These are phyloP conservation scores for Rhizomucor pusillus DNA, from an alignment of 371 early-diverging fungal genomes.

Conservation along the genomic window DNA sequence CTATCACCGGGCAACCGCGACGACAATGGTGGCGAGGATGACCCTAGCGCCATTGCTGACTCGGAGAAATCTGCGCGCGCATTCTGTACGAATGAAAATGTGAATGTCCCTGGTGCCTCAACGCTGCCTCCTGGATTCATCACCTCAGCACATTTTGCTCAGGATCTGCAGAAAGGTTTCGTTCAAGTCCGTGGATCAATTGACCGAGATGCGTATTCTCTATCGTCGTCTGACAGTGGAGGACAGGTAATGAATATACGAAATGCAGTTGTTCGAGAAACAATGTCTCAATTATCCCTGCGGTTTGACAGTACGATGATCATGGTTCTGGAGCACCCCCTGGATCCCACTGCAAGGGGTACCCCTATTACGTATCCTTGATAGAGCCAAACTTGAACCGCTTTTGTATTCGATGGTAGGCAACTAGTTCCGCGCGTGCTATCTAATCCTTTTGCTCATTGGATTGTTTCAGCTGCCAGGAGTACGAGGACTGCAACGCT, in stretches of 20 bases:
- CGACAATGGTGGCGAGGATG: slow-evolving; percentile 5
- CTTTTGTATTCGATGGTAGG: slow-evolving; percentile 46
- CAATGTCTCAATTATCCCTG: background rate
- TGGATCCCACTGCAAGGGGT: slow-evolving; percentile 28
- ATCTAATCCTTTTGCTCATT: background rate
- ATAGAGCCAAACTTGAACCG: slow-evolving; percentile 33
- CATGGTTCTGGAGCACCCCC: slow-evolving; percentile 22
- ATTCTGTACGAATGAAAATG: slow-evolving; percentile 22
- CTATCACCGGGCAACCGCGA: slow-evolving; percentile 23
- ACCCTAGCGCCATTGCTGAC: slow-evolving; percentile 26
- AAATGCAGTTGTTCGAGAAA: background rate
- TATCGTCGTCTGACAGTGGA: slow-evolving; percentile 39
- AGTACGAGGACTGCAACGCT: slow-evolving; percentile 29
- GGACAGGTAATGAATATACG: slow-evolving; percentile 35
- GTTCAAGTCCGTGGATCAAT: slow-evolving; percentile 51
- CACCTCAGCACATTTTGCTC: slow-evolving; percentile 29
- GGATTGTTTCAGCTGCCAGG: slow-evolving; percentile 19
- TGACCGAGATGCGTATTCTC: slow-evolving; percentile 31
- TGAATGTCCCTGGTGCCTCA: slow-evolving; percentile 19
- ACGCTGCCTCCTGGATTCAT: slow-evolving; percentile 47
- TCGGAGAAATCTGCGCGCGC: slow-evolving; percentile 35
- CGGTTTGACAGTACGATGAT: slow-evolving; percentile 26
- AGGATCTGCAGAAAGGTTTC: slow-evolving; percentile 20
- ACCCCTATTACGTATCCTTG: slow-evolving; percentile 40
- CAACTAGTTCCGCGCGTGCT: background rate